Percentiles rank a stretch among this genome's conserved stretches.
Evolutionary conservation across 108 stramenopile species (phyloP).

Genomic region (Seminavis robusta): DNA sequence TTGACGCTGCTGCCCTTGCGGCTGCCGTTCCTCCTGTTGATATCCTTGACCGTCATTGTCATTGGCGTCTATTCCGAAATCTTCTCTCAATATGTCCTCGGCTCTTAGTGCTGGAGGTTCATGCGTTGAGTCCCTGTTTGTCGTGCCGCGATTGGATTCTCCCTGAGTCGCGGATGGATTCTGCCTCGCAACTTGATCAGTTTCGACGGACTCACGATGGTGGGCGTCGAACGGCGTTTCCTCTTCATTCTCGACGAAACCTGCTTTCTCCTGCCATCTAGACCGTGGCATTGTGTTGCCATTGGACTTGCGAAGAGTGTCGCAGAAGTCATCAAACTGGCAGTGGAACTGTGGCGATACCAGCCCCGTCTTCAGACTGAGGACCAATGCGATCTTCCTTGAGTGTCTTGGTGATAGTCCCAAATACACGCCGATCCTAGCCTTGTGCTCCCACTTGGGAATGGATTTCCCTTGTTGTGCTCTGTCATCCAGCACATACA

Average conservation of each 20-base stretch:
- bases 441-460: slow-evolving; percentile 25
- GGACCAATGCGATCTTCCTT: slow-evolving; percentile 10
- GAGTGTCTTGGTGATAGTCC: slow-evolving; percentile 20
- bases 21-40: too few relatives aligned
- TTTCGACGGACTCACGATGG: too few relatives aligned
- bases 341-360: slow-evolving; percentile 35
- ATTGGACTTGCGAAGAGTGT: not conserved
- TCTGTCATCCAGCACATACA: not conserved
- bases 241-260: not conserved
- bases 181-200: too few relatives aligned
- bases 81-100: too few relatives aligned
- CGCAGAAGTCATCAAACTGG: slow-evolving; percentile 6
- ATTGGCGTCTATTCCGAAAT: too few relatives aligned
- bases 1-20: too few relatives aligned
- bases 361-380: slow-evolving; percentile 20
- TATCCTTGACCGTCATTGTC: too few relatives aligned
- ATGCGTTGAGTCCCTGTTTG: too few relatives aligned
- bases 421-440: slow-evolving; percentile 27
- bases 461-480: not conserved
- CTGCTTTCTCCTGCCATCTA: slow-evolving; percentile 3
- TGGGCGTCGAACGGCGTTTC: too few relatives aligned
- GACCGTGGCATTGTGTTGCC: not conserved
- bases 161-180: too few relatives aligned
- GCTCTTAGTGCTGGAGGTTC: too few relatives aligned
- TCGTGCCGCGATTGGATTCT: too few relatives aligned